phyloP scores from a whole-genome alignment of 2,329 filamentous ascomycete species.

The Trichoderma citrinoviride region DNA sequence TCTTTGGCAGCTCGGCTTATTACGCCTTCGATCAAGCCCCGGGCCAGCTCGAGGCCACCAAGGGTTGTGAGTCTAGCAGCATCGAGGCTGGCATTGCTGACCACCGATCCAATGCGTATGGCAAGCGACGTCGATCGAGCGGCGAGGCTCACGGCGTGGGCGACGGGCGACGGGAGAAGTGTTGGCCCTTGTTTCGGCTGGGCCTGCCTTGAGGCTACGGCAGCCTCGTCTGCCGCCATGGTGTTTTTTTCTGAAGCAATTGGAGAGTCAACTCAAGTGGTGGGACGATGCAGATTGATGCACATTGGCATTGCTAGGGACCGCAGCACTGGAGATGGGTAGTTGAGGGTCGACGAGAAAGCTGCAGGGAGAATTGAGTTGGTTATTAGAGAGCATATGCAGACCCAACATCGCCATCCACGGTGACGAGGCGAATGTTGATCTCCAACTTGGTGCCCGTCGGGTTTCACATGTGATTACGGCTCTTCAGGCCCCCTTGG shows the following conservation, averaged over 20 bases:
- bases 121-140: constrained; percentile 59
- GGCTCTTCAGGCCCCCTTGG: neutral
- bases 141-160: constrained; percentile 58
- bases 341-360: neutral
- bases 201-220: neutral
- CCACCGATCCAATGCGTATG: constrained; percentile 51
- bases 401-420: neutral
- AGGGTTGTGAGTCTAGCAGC: constrained; percentile 56
- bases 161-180: constrained; percentile 56
- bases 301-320: neutral
- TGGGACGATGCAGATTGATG: neutral
- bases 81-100: constrained; percentile 51
- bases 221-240: neutral
- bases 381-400: constrained; percentile 3
- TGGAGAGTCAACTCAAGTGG: neutral
- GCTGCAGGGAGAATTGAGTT: neutral
- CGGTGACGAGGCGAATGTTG: constrained; percentile 2
- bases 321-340: neutral
- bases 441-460: constrained; percentile 9
- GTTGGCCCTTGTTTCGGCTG: constrained; percentile 36
- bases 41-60: constrained; percentile 56
- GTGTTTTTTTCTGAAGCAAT: neutral
- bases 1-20: constrained; percentile 53
- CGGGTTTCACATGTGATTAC: constrained; percentile 19
- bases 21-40: constrained; percentile 54